Conservation (phyloP, 148 eudicot species). For the Dysphania ambrosioides region DNA sequence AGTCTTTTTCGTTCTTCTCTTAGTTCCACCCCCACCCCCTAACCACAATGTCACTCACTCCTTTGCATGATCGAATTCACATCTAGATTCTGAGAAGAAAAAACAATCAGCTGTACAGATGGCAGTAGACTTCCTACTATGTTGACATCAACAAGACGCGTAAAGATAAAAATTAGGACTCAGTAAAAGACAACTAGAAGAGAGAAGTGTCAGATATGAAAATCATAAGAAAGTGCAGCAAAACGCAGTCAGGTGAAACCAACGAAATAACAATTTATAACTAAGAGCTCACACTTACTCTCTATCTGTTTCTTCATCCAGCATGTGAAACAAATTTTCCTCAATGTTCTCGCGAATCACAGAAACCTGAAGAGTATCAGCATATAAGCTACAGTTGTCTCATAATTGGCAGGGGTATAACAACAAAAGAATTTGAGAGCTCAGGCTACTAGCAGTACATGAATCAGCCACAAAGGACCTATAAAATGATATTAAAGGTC, state of each 20-base stretch:
- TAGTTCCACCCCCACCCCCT: too few relatives aligned
- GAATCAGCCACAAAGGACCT: not conserved
- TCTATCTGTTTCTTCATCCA: slow-evolving; percentile 94
- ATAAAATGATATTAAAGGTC: not conserved
- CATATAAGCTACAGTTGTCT: not conserved
- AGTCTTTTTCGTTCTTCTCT: too few relatives aligned
- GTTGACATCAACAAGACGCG: not conserved
- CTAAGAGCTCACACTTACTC: slow-evolving; percentile 59
- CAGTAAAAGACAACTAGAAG: not conserved
- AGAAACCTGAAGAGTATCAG: slow-evolving; percentile 56
- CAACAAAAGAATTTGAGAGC: not conserved
- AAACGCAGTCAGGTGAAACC: not conserved
- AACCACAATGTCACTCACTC: too few relatives aligned
- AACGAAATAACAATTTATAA: not conserved
- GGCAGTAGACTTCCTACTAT: too few relatives aligned
- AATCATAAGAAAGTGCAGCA: not conserved
- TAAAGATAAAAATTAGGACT: not conserved
- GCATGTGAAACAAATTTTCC: slow-evolving; percentile 82
- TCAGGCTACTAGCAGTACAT: not conserved
- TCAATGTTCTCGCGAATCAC: slow-evolving; percentile 80
- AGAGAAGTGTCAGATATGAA: not conserved
- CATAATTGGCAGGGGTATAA: slow-evolving; percentile 15
- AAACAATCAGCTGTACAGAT: too few relatives aligned
- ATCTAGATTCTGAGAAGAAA: too few relatives aligned
- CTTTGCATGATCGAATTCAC: too few relatives aligned